Percentiles rank a stretch among this genome's conserved stretches.
Evolutionary conservation across 2,329 filamentous ascomycete species (phyloP).

Genomic region (Trichoderma simmonsii): DNA sequence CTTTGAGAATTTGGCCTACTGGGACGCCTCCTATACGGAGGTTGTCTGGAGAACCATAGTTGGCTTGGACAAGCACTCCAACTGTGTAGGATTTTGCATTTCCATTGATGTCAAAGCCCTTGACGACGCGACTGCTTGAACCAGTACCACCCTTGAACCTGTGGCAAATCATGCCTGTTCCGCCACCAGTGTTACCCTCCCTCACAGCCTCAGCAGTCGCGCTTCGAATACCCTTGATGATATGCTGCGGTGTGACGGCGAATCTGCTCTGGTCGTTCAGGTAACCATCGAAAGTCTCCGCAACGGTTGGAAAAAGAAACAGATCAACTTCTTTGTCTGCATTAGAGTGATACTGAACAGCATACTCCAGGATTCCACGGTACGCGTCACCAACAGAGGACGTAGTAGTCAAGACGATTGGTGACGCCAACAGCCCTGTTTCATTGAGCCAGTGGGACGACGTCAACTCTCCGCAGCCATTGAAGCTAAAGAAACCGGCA

Average conservation of each 20-base stretch:
- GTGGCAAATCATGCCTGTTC: conserved; percentile 66
- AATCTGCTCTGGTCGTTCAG: conserved; percentile 57
- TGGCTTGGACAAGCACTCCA: conserved; percentile 61
- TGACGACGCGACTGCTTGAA: conserved; percentile 56
- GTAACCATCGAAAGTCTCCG: conserved; percentile 62
- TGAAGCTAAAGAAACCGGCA: conserved; percentile 58
- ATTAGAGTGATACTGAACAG: conserved; percentile 43
- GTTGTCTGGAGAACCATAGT: conserved; percentile 58
- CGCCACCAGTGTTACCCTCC: conserved; percentile 64
- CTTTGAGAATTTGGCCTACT: conserved; percentile 55
- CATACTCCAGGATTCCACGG: conserved; percentile 57
- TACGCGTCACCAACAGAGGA: conserved; percentile 57
- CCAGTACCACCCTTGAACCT: conserved; percentile 67
- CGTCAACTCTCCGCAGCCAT: conserved; percentile 62
- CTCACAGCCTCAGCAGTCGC: conserved; percentile 50
- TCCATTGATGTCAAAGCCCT: conserved; percentile 36
- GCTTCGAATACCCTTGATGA: conserved; percentile 51
- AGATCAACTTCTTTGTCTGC: conserved; percentile 46
- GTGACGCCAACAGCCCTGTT: conserved; percentile 56
- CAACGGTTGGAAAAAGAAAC: conserved; percentile 57
- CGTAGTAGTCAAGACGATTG: conserved; percentile 59
- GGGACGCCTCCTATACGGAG: conserved; percentile 60
- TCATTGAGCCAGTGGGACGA: conserved; percentile 61
- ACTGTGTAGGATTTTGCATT: conserved; percentile 50
- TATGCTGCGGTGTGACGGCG: conserved; percentile 50